Evolutionary conservation across 2,329 filamentous ascomycete species (phyloP).

Genomic region (Microsporum canis): DNA sequence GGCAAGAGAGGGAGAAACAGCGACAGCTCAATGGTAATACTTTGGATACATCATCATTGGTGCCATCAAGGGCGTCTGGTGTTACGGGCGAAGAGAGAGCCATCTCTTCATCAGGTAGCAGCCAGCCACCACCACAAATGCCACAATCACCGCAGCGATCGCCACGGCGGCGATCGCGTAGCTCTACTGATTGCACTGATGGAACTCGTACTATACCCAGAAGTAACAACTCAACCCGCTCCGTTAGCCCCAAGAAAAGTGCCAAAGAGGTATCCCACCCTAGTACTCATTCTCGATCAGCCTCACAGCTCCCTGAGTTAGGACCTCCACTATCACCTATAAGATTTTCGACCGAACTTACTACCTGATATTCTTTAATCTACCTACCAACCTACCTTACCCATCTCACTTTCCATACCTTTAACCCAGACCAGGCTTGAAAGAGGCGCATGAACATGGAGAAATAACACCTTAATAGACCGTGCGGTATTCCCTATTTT

Average conservation of each 20-base stretch:
- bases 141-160: conserved; percentile 10
- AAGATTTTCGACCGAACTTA: conserved; percentile 26
- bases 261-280: conserved; percentile 8
- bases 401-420: not conserved
- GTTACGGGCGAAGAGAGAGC: conserved; percentile 42
- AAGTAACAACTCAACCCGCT: conserved; percentile 13
- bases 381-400: not conserved
- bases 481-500: not conserved
- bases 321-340: conserved; percentile 39
- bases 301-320: conserved; percentile 38
- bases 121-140: conserved; percentile 31
- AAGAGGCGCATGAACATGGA: conserved; percentile 3
- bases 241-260: conserved; percentile 16
- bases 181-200: conserved; percentile 12
- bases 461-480: not conserved
- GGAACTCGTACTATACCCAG: conserved; percentile 21
- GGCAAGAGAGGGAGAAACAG: conserved; percentile 19
- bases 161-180: conserved; percentile 5
- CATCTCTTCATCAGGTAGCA: conserved; percentile 55
- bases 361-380: not conserved
- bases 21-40: not conserved
- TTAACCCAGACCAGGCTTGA: not conserved
- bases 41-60: not conserved
- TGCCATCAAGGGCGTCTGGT: conserved; percentile 11
- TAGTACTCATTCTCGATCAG: conserved; percentile 24